phyloP scores from a whole-genome alignment of 2,329 filamentous ascomycete genomes.

The Botrytis pseudocinerea region DNA sequence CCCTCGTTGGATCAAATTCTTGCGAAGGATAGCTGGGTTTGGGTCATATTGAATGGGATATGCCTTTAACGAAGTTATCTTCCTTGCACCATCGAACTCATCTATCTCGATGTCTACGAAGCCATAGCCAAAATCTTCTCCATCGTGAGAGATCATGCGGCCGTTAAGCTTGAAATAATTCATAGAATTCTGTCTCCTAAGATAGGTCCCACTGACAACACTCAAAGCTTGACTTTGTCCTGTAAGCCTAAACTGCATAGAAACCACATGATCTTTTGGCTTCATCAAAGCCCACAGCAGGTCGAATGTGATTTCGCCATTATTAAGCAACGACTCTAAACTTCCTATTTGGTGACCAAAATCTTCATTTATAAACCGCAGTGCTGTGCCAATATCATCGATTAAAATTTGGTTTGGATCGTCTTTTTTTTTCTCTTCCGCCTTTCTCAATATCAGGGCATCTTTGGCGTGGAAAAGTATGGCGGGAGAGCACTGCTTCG shows the following conservation, averaged over 20 bases:
- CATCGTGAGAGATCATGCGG: conserved; percentile 14
- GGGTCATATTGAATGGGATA: not conserved
- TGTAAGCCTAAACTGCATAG: not conserved
- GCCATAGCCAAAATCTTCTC: conserved; percentile 15
- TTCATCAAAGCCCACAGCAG: conserved; percentile 16
- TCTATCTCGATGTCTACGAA: not conserved
- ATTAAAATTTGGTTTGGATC: conserved; percentile 12
- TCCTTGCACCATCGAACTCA: conserved; percentile 2
- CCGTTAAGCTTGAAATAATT: not conserved
- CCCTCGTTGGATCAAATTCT: conserved; percentile 7
- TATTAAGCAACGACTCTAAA: conserved; percentile 6
- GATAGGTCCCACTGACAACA: not conserved
- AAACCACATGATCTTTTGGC: not conserved
- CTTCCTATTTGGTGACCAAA: conserved; percentile 4
- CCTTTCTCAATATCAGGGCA: not conserved
- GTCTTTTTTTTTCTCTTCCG: conserved; percentile 10
- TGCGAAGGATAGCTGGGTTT: not conserved
- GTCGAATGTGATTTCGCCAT: conserved; percentile 16
- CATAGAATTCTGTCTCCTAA: not conserved
- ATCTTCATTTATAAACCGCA: conserved; percentile 8
- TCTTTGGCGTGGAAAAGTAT: conserved; percentile 14
- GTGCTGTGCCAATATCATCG: conserved; percentile 13
- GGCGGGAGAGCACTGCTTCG: not conserved
- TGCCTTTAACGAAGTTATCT: not conserved
- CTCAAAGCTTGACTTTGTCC: not conserved